Percentiles rank a stretch among this genome's conserved stretches.
These are phyloP conservation scores for Lepiota subincarnata DNA, from an alignment of 768 basidiomycete species.

Conservation along the genomic window DNA sequence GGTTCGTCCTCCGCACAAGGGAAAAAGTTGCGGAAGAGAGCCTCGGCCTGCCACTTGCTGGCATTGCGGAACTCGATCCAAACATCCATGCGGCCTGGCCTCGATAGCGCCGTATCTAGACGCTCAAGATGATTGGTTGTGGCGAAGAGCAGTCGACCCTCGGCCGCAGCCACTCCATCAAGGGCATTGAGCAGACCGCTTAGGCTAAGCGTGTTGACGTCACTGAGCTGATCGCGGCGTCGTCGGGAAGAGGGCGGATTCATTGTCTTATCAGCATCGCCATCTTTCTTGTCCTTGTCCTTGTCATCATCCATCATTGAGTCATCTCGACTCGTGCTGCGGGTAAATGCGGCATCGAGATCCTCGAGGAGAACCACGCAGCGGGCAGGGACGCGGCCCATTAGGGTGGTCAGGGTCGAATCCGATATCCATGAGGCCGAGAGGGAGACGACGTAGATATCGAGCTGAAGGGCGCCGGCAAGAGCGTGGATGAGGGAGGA, in stretches of 20 bases:
- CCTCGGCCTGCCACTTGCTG: constrained; percentile 80
- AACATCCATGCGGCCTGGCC: constrained; percentile 90
- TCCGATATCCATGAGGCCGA: constrained; percentile 88
- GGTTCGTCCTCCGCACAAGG: constrained; percentile 56
- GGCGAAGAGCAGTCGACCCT: constrained; percentile 85
- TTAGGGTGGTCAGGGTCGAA: constrained; percentile 76
- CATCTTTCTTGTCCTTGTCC: constrained; percentile 28
- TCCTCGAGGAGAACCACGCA: constrained; percentile 90
- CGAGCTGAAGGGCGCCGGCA: constrained; percentile 84
- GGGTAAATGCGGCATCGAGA: constrained; percentile 84
- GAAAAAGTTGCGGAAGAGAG: constrained; percentile 88
- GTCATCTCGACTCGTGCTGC: constrained; percentile 66
- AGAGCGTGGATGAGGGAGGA: constrained; percentile 83
- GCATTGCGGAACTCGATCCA: constrained; percentile 91
- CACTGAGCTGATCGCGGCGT: constrained; percentile 56
- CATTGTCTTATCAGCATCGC: constrained; percentile 22
- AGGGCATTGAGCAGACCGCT: constrained; percentile 82
- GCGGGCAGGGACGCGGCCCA: constrained; percentile 81
- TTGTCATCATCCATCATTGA: constrained; percentile 43
- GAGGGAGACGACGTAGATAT: constrained; percentile 88
- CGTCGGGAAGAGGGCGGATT: constrained; percentile 29
- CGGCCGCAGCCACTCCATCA: constrained; percentile 83
- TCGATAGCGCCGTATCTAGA: constrained; percentile 86
- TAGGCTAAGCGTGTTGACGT: constrained; percentile 76
- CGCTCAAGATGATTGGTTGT: constrained; percentile 91